Evolutionary conservation across 257 asterid species (phyloP), one percentile per base, ranked within the genome.

Genomic region (Nicotiana otophora): DNA sequence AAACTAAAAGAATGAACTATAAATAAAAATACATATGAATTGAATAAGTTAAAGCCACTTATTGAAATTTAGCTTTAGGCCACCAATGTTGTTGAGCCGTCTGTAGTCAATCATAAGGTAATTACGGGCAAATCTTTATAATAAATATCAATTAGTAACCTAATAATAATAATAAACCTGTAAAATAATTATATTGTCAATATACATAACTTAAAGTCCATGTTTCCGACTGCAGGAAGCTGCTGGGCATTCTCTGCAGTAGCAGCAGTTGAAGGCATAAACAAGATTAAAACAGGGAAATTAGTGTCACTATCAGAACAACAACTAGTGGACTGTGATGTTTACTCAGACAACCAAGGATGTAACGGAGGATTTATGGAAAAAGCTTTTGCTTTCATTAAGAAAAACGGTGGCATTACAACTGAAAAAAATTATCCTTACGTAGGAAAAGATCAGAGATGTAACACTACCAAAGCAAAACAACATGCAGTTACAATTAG

Each of bases 211-310:
- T 1, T 42, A 42, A 23, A 2, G 11, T 8, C 51, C 11, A 42
- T 42, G 51, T 42, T 42, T 42, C 48, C 51, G 3, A 42, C 74
- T 82, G 78, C 80, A 94, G 97, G 96, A 82, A 84, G 97, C 81
- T 92, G 97, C 75, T 93, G 97, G 98, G 98, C 97, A 16, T 93
- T 94, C 77, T 85, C 97, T 4, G 90, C 95, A 53, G 84, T 92
- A 55, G 94, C 94, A 78, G 94, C 97, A 51, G 70, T 90, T 12
- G 97, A 93, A 86, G 95, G 97, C 82, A 86, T 94, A 81, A 84
- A 87, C 89, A 23, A 85, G 86, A 93, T 94, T 88, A 91, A 85
- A 78, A 92, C 93, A 16, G 92, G 92, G 17, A 77, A 85, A 57
- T 83, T 93, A 77, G 85, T 88, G n/a, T 85, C 97, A 11, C 83